Evolutionary conservation across 1,284 basidiomycete genomes (phyloP), one percentile per base, ranked within the genome.

Genomic region (Cryptococcus sp.): DNA sequence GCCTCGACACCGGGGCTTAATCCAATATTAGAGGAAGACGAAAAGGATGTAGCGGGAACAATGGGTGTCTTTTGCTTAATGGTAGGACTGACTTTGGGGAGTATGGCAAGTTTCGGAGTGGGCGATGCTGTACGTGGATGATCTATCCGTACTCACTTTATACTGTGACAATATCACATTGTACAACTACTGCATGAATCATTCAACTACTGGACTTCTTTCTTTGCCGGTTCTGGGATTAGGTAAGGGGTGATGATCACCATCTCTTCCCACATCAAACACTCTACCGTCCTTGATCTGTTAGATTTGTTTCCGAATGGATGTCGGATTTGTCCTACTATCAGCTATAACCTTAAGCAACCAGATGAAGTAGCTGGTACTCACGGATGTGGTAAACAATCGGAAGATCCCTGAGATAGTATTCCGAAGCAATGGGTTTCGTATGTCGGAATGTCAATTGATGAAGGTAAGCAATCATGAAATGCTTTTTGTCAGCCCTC

Each of bases 41-140:
- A 92, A 63, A 84, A 90, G 28, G 89, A 91, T 61, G 79, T 87
- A 19, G 88, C 88, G 3, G 88, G 88, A 3, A 87, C 86, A 0
- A 79, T 93, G 9, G 83, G 83, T 1, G 84, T 81, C 55, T 91
- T 91, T 73, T 88, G 81, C 57, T 71, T 91, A 16, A 85, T 89
- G 1, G 83, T 82, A 3, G 90, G 90, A 2, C 76, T 93, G 48
- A 82, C 82, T 2, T 50, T 82, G 0, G 90, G 90, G 0, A 88
- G 88, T 66, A 69, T 86, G 43, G 78, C 79, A 39, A 91, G 88
- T 67, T 92, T 92, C 67, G 85, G 78, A 2, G 86, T 91, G 14
- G 79, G 56, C 46, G 55, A 54, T 45, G 41, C 41, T 23, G 41
- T 43, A 7, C 16, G 41, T 7, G 36, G 36, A 39, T 39, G 14